Conservation (phyloP, 1,284 basidiomycete species). For the Bondarzewia mesenterica region DNA sequence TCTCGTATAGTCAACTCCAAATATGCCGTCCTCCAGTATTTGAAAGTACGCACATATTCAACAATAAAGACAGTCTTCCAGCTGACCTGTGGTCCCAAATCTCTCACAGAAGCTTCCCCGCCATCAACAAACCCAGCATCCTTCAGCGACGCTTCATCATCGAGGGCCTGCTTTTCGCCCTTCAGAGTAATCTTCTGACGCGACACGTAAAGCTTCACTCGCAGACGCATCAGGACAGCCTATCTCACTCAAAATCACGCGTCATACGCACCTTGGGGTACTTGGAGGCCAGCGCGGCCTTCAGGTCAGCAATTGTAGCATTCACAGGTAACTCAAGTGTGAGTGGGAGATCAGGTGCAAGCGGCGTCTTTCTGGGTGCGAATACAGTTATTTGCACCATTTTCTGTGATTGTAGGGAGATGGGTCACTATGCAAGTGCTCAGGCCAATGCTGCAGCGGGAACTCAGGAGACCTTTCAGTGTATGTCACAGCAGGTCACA, state of each 20-base stretch:
- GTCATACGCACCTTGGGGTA: conserved; percentile 48
- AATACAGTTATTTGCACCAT: conserved; percentile 61
- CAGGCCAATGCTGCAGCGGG: not conserved
- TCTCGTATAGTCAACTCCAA: too few relatives aligned
- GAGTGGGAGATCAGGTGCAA: conserved; percentile 48
- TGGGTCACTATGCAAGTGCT: not conserved
- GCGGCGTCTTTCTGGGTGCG: conserved; percentile 33
- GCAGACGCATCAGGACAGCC: not conserved
- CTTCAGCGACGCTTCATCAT: conserved; percentile 54
- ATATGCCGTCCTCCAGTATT: too few relatives aligned
- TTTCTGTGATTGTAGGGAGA: not conserved
- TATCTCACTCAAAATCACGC: too few relatives aligned
- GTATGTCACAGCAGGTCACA: not conserved
- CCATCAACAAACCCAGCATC: conserved; percentile 50
- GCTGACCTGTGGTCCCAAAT: conserved; percentile 80
- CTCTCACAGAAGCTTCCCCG: conserved; percentile 70
- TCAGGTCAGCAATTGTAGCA: conserved; percentile 52
- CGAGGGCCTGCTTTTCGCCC: conserved; percentile 50
- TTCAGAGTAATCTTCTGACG: conserved; percentile 71
- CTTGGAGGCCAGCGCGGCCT: conserved; percentile 45
- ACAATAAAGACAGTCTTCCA: conserved; percentile 84
- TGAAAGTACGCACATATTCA: conserved; percentile 77
- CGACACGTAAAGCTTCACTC: conserved; percentile 50
- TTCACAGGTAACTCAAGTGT: conserved; percentile 45
- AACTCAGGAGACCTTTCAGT: not conserved